Percentiles rank a stretch among this genome's conserved stretches.
These are phyloP conservation scores for Penicillium aurantiogriseum DNA, from an alignment of 2,329 filamentous ascomycete genomes.

Conservation along the genomic window DNA sequence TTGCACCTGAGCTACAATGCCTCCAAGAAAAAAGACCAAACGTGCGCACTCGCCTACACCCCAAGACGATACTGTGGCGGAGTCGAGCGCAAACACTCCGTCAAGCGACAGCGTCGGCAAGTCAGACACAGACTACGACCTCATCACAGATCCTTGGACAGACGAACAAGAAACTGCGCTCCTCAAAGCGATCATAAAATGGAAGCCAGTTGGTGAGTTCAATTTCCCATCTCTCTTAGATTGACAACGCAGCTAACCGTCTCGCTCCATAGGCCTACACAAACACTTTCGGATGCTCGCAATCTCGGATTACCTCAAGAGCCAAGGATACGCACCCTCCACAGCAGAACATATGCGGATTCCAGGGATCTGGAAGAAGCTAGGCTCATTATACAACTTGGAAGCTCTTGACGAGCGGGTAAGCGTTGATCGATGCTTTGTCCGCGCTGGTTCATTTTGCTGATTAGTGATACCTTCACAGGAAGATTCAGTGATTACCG, in stretches of 20 bases:
- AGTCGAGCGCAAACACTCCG: conserved; percentile 29
- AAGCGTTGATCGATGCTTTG: conserved; percentile 34
- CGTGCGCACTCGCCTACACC: conserved; percentile 31
- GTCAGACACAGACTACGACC: conserved; percentile 45
- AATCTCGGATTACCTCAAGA: conserved; percentile 75
- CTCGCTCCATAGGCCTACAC: conserved; percentile 65
- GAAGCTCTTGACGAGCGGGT: conserved; percentile 83
- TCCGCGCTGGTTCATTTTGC: conserved; percentile 21
- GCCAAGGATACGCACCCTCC: conserved; percentile 71
- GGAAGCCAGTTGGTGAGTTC: conserved; percentile 87
- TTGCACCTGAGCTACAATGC: conserved; percentile 26
- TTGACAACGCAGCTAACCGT: conserved; percentile 5
- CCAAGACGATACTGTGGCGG: conserved; percentile 29
- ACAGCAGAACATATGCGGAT: conserved; percentile 76
- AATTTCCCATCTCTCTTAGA: background rate
- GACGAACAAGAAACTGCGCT: conserved; percentile 92
- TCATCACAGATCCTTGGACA: conserved; percentile 76
- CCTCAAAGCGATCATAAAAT: conserved; percentile 87
- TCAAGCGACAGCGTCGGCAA: conserved; percentile 33
- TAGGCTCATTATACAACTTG: conserved; percentile 79
- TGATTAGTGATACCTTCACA: conserved; percentile 18
- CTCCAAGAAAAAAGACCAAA: conserved; percentile 64
- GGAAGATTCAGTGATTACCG: conserved; percentile 57
- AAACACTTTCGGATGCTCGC: conserved; percentile 91
- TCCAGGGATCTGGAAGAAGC: conserved; percentile 86